Base-by-base conservation (phyloP, 2,329 filamentous ascomycete genomes). In the Falciphora oryzae region DNA sequence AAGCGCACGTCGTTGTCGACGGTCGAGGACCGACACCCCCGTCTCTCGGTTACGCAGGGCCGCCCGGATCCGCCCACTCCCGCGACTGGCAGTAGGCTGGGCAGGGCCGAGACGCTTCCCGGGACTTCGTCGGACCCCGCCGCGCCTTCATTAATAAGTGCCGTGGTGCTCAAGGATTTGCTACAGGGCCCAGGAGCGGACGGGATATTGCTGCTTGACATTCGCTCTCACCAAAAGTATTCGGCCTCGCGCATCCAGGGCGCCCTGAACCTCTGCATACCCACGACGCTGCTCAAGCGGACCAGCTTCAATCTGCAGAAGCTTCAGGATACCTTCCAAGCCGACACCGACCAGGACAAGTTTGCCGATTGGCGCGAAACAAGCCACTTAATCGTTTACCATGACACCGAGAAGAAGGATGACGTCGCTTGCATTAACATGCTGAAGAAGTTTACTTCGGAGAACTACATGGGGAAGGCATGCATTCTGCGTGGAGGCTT, bases 221-320 rank as follows among this genome's bases (percentile, higher is more conserved):
- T 98, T 28, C 87, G 95, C 56, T 93, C 96, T 0, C 91, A 89
- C 32, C 92, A 93, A 27, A 92, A 94, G 69, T 97, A 90, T 72
- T 84, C 88, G 0, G 82, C 85, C 59, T 88, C 90, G 28, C 87
- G 91, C 35, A 90, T 98, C 64, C 79, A 82, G 62, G 89, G 89
- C n/a, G 92, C 94, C 0, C 78, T 99, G 38, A 98, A 96, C 73
- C 80, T 99, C 6, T 98, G 95, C 73, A 96, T 98, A 66, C 95
- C 95, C 0, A 98, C 95, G 0, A 98, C 94, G 0, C 79, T 99
- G 18, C 78, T 99, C 25, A 98, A 98, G 76, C 84, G 95, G 62
- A 89, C 92, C 0, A 96, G 93, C 0, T 98, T 96, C 76, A 94
- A 94, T 70, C 85, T 96, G 16, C 83, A 93, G 67, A 97, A 96